These are phyloP conservation scores for Teratosphaeria gauchensis DNA, from an alignment of 2,329 filamentous ascomycete genomes.

Conservation along the genomic window DNA sequence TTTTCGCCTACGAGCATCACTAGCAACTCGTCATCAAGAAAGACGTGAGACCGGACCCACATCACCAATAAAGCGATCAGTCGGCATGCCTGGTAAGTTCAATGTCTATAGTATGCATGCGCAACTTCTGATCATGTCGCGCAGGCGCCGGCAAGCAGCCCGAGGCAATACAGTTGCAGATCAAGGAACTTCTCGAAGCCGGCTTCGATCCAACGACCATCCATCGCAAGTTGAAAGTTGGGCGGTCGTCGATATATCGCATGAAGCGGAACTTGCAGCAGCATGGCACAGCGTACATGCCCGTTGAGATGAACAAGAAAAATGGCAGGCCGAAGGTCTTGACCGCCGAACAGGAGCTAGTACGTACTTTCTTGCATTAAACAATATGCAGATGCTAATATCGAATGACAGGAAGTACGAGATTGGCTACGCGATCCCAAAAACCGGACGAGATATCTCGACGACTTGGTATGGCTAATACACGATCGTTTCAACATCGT, in stretches of 20 bases:
- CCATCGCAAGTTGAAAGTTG: constrained; percentile 23
- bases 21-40: not conserved
- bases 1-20: not conserved
- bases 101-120: not conserved
- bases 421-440: constrained; percentile 23
- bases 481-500: constrained; percentile 25
- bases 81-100: not conserved
- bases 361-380: constrained; percentile 9
- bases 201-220: constrained; percentile 27
- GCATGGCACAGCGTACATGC: constrained; percentile 26
- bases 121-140: not conserved
- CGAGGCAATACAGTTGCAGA: constrained; percentile 20
- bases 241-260: constrained; percentile 24
- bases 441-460: constrained; percentile 23
- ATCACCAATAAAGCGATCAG: not conserved
- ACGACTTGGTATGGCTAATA: constrained; percentile 26
- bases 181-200: constrained; percentile 25
- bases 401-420: constrained; percentile 18
- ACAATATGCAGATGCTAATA: not conserved
- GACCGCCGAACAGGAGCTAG: constrained; percentile 23
- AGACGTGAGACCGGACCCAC: not conserved
- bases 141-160: constrained; percentile 23
- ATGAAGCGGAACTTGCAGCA: constrained; percentile 25
- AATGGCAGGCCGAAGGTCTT: constrained; percentile 25
- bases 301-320: constrained; percentile 25